Evolutionary conservation across 306 rosid genomes (phyloP), one percentile per base, ranked within the genome.

Genomic region (Trichosanthes cucumerina): DNA sequence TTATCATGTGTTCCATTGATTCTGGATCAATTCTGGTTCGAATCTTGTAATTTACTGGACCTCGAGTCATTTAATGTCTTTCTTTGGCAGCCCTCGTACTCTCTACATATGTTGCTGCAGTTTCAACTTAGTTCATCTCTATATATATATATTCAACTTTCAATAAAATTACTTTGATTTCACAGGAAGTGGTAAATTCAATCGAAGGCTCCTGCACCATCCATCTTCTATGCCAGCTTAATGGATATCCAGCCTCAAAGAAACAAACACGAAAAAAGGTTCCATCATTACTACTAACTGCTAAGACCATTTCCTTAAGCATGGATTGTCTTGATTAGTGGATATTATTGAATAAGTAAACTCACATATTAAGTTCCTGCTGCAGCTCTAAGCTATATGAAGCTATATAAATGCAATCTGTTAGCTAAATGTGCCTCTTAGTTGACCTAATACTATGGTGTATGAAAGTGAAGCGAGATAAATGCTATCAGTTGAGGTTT

Each of bases 1-100:
- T 52, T 24, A 31, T 74, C 78, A 73, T 76, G 64, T 80, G 86
- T 79, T 80, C 72, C 82, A 79, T 72, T n/a, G 75, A 74, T 79
- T 73, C 78, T 85, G 83, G 83, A 82, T 65, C 82, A 49, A 78
- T 76, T 79, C 39, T 76, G 83, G 78, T 74, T 74, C 78, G 47
- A 50, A 52, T 74, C 78, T 74, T 74, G 78, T 74, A 74, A 74
- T 74, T 33, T 74, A 74, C 41, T 52, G 63, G 28, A 74, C 60
- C 41, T 74, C 28, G 63, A 49, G 57, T 74, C 78, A 8, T 74
- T 26, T 33, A 33, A 31, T 74, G 63, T 52, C 58, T 74, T 31
- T 33, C 63, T 74, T 28, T 46, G 43, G 60, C 77, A 73, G 77
- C 77, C 15, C 77, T 47, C 43, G 41, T 49, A 49, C 77, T 49